Percentiles rank a stretch among this genome's conserved stretches.
These are phyloP conservation scores for Bacidia gigantensis DNA, from an alignment of 495 filamentous ascomycete genomes.

Conservation along the genomic window DNA sequence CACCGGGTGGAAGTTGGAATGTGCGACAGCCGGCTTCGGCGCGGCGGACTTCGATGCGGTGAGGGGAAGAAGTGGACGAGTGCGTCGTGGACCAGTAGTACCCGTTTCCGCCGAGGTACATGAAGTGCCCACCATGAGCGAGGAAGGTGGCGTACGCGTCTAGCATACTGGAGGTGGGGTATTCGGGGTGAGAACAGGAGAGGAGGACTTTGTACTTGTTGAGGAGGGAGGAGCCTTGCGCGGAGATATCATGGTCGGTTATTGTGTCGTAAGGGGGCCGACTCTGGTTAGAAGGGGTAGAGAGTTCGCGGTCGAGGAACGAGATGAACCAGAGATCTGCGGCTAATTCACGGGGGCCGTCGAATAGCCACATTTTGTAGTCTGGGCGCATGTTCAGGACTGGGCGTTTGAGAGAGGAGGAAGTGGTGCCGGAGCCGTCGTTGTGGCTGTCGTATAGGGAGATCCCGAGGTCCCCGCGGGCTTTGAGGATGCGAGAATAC, in stretches of 20 bases:
- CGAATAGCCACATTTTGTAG: constrained; percentile 21
- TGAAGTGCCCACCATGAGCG: constrained; percentile 15
- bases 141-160: constrained; percentile 13
- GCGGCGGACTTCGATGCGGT: constrained; percentile 24
- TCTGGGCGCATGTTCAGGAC: constrained; percentile 21
- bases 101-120: constrained; percentile 25
- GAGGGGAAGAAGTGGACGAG: constrained; percentile 11
- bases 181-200: constrained; percentile 17
- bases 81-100: constrained; percentile 20
- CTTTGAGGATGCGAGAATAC: constrained; percentile 9
- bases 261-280: constrained; percentile 20
- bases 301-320: constrained; percentile 19
- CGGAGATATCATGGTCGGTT: constrained; percentile 23
- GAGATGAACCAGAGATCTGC: constrained; percentile 21
- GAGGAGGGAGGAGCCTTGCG: constrained; percentile 11
- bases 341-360: constrained; percentile 21
- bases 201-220: constrained; percentile 15
- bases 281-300: neutral
- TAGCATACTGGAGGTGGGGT: constrained; percentile 13
- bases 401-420: constrained; percentile 17
- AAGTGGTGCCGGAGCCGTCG: constrained; percentile 17
- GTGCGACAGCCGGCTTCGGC: constrained; percentile 22
- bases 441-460: constrained; percentile 20
- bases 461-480: constrained; percentile 18
- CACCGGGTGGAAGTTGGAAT: constrained; percentile 18